Percentiles rank a stretch among this genome's conserved stretches.
Conservation (phyloP, 352 stramenopile species). For the Pythium coloratum region DNA sequence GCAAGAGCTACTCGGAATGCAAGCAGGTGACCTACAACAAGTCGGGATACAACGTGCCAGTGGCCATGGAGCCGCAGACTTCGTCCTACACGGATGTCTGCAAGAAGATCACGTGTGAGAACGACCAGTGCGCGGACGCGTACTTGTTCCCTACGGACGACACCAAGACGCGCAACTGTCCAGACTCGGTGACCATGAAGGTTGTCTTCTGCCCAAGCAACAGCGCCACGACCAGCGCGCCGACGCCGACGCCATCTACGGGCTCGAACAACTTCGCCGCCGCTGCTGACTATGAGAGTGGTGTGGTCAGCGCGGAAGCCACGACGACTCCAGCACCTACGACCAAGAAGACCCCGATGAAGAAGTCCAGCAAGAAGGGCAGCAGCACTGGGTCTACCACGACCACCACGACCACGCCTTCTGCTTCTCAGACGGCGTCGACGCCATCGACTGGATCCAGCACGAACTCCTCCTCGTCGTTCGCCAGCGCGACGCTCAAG, state of each 20-base stretch:
- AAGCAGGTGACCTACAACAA: constrained; percentile 40
- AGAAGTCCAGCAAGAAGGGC: not conserved
- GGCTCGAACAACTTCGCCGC: constrained; percentile 11
- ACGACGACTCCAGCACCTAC: constrained; percentile 1
- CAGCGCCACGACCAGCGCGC: constrained; percentile 4
- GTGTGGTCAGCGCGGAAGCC: constrained; percentile 9
- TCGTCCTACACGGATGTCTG: constrained; percentile 33
- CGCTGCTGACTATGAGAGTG: constrained; percentile 30
- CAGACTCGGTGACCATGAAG: constrained; percentile 34
- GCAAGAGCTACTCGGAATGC: constrained; percentile 40
- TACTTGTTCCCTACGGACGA: constrained; percentile 68
- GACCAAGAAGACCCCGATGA: not conserved
- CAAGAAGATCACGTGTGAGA: constrained; percentile 36
- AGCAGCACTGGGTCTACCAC: not conserved
- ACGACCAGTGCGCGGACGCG: constrained; percentile 39
- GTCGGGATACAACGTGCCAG: constrained; percentile 54
- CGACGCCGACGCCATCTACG: constrained; percentile 7
- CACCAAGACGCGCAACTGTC: constrained; percentile 67
- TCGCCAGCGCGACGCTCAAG: constrained; percentile 28
- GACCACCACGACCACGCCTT: not conserved
- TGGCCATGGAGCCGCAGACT: constrained; percentile 40
- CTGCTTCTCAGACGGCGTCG: not conserved
- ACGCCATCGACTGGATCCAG: not conserved
- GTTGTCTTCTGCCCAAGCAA: constrained; percentile 56
- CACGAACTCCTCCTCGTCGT: constrained; percentile 25